Percentiles rank a stretch among this genome's conserved stretches.
phyloP scores from a whole-genome alignment of 345 rosid genomes.

The Hibiscus syriacus region DNA sequence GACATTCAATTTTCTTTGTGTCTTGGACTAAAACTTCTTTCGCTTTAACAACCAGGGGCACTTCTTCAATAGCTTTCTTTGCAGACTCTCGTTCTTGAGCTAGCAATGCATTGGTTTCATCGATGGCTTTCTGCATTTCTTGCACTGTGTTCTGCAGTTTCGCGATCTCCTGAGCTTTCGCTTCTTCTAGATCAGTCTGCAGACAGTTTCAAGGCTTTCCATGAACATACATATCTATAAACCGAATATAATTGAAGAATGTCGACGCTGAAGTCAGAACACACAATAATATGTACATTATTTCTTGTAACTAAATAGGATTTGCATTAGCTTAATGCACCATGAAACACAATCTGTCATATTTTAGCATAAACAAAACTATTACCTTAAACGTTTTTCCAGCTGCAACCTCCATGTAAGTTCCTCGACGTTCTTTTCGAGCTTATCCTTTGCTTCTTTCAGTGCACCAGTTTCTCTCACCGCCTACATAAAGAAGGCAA shows the following conservation, averaged over 20 bases:
- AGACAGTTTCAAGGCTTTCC: constrained; percentile 1
- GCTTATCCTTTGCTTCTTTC: constrained; percentile 72
- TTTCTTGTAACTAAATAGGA: background rate
- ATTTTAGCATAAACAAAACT: background rate
- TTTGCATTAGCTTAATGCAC: background rate
- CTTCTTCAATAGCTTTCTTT: constrained; percentile 46
- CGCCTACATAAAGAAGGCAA: constrained; percentile 31
- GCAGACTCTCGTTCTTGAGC: constrained; percentile 50
- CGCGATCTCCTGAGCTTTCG: constrained; percentile 42
- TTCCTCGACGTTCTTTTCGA: constrained; percentile 63
- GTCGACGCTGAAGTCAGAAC: background rate
- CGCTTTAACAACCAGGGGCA: constrained; percentile 50
- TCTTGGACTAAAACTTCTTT: constrained; percentile 62
- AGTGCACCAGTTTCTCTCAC: constrained; percentile 72
- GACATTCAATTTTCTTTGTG: constrained; percentile 39
- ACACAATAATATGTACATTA: background rate
- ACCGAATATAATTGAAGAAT: background rate
- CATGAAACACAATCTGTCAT: background rate
- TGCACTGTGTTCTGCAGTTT: constrained; percentile 45
- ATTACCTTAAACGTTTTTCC: constrained; percentile 60
- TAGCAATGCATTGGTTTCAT: constrained; percentile 44
- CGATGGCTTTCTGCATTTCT: constrained; percentile 46
- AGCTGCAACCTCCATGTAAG: constrained; percentile 70
- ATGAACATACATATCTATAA: background rate
- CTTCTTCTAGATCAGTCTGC: constrained; percentile 63